Evolutionary conservation across 2,329 filamentous ascomycete genomes (phyloP), one percentile per base, ranked within the genome.

Genomic region (Fonsecaea erecta): DNA sequence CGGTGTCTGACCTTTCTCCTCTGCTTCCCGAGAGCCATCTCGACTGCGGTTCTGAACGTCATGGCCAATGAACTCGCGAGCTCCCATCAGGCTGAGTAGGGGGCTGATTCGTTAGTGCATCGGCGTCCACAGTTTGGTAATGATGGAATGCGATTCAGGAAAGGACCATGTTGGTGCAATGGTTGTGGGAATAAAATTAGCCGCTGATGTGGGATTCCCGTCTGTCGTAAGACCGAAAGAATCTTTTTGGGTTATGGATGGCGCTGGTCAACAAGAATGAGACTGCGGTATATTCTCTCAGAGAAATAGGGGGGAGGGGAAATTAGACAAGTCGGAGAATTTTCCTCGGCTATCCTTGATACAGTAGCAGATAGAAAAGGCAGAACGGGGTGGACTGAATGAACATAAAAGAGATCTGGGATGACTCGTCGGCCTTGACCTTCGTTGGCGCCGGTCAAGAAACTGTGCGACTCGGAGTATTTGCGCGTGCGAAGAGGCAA

Each of bases 11-110:
- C n/a, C 35, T 12, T 57, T 35, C 26, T 12, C 32, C 48, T 46
- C 40, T 61, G 53, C 30, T 48, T n/a, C n/a, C n/a, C 3, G 34
- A 8, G 32, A 34, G 14, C 34, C 52, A 53, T 52, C 32, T 24
- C 52, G 57, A 26, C 60, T 40, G 21, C 56, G 55, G 43, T 24
- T 35, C 51, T 48, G 58, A 21, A 14, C 9, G 34, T 59, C 55
- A 16, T 34, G 34, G n/a, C 48, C 48, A 24, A 53, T 30, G 21
- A 54, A 26, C n/a, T 55, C 52, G 26, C 35, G 62, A 43, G 51
- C 51, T 18, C 62, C 56, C 62, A 64, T 64, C n/a, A 52, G 55
- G 43, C 34, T 53, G 56, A 40, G 11, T 60, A 60, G 57, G 32
- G 57, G 32, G 57, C 57, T 60, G 57, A 55, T 46, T 35, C 18